phyloP scores from a whole-genome alignment of 2,329 filamentous ascomycete species.

The Fusarium sp. region DNA sequence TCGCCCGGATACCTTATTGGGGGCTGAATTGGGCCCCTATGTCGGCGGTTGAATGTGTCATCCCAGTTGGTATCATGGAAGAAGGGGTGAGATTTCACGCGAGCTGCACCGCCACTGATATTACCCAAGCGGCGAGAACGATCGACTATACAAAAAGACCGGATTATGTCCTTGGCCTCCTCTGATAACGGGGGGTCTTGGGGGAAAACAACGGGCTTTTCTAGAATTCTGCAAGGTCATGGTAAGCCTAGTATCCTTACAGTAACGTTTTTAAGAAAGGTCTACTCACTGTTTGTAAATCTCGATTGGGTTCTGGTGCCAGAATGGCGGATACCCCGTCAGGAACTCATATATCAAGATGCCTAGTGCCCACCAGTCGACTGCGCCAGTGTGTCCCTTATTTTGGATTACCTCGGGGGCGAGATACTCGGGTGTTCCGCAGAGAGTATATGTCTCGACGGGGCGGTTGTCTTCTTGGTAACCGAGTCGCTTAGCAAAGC shows the following conservation, averaged over 20 bases:
- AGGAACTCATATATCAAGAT: conserved; percentile 88
- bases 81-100: conserved; percentile 82
- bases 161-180: conserved; percentile 80
- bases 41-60: conserved; percentile 72
- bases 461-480: conserved; percentile 59
- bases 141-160: conserved; percentile 81
- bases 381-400: conserved; percentile 80
- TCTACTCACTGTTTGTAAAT: conserved; percentile 80
- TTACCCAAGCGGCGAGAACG: conserved; percentile 83
- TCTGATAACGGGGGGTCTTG: conserved; percentile 73
- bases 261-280: not conserved
- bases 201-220: conserved; percentile 81
- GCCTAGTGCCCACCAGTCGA: conserved; percentile 90
- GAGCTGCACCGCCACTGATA: conserved; percentile 77
- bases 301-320: conserved; percentile 87
- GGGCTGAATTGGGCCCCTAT: conserved; percentile 80
- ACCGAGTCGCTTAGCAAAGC: conserved; percentile 84
- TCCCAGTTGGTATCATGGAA: conserved; percentile 82
- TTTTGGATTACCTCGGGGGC: conserved; percentile 88
- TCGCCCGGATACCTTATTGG: conserved; percentile 79
- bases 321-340: conserved; percentile 87
- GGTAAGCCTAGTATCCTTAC: conserved; percentile 10
- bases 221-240: conserved; percentile 72
- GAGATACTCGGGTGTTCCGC: conserved; percentile 86
- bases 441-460: conserved; percentile 83